A percentile compares a stretch with the other conserved stretches of the same genome.
phyloP scores from a whole-genome alignment of 1,139 yeast genomes.

The Suhomyces choctaworum region DNA sequence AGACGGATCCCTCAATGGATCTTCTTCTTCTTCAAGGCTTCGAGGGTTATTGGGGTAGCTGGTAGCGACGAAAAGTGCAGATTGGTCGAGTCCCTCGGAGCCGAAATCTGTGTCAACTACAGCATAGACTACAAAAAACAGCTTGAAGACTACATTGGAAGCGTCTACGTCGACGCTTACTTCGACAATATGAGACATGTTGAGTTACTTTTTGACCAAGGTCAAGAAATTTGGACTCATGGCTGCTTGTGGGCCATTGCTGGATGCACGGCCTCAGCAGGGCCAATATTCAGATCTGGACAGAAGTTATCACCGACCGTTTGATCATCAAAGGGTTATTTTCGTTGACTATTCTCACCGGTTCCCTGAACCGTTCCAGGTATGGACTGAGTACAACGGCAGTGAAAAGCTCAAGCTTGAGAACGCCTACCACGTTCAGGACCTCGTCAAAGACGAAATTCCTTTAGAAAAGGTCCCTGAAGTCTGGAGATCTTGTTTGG shows the following conservation, averaged over 20 bases:
- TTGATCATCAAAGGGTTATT: constrained; percentile 52
- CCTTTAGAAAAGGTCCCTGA: constrained; percentile 30
- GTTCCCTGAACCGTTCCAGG: constrained; percentile 37
- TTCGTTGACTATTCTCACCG: constrained; percentile 37
- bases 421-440: constrained; percentile 27
- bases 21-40: constrained; percentile 48
- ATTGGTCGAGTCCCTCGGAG: constrained; percentile 57
- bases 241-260: constrained; percentile 33
- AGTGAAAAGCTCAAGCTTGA: constrained; percentile 41
- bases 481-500: constrained; percentile 33
- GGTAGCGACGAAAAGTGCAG: constrained; percentile 59
- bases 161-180: constrained; percentile 53
- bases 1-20: constrained; percentile 24
- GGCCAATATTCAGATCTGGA: constrained; percentile 38
- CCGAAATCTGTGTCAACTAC: constrained; percentile 56
- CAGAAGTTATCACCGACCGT: constrained; percentile 47
- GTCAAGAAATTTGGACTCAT: constrained; percentile 24
- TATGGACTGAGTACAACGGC: constrained; percentile 34
- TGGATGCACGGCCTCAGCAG: constrained; percentile 35
- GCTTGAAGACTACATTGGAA: constrained; percentile 44
- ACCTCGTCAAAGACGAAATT: constrained; percentile 23
- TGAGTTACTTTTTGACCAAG: constrained; percentile 20
- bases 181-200: constrained; percentile 25
- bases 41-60: constrained; percentile 62
- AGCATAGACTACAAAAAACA: constrained; percentile 46